Evolutionary conservation across 495 filamentous ascomycete genomes (phyloP), one percentile per base, ranked within the genome.

Genomic region (Glutinoglossum americanum): DNA sequence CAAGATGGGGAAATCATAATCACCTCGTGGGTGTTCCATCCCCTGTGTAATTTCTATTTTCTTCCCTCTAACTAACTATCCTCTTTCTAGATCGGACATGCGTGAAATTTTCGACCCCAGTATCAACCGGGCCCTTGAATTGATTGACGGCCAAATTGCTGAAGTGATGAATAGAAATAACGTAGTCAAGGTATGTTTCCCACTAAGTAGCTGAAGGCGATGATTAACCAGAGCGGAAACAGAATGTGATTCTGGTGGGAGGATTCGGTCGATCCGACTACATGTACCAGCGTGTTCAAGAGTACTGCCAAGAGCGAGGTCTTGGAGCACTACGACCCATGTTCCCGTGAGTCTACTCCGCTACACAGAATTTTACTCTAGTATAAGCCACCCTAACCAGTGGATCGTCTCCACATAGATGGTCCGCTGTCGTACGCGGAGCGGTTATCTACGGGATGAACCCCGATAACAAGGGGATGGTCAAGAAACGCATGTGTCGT

Each of bases 381-480:
- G 30, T 4, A 9, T 33, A 33, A n/a, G n/a, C n/a, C 30, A 9
- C 4, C 3, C 30, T 33, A 33, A 33, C 9, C 30, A 4, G 4
- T 9, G 30, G 4, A 33, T 33, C n/a, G n/a, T 41, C 13, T 17
- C 15, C 8, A 45, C 9, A 17, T 35, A 58, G 57, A n/a, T 63
- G 62, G 62, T 60, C 62, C 3, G 59, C 62, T 1, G 62, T 63
- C 33, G 60, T 60, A 1, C 59, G 54, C 3, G 62, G 62, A 3
- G 62, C 62, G 3, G 62, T 63, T 2, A 41, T 23, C 45, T 21
- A 21, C 3, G 41, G 41, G 5, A 19, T 45, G 41, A 21, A 45
- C 17, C 41, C 41, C 19, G 41, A 3, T 6, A 5, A 5, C 9
- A 21, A 21, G 21, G 41, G 41, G 3, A 1, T 45, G n/a, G 41